Evolutionary conservation across 169 alveolate species (phyloP).

Genomic region (Cryptosporidium felis): DNA sequence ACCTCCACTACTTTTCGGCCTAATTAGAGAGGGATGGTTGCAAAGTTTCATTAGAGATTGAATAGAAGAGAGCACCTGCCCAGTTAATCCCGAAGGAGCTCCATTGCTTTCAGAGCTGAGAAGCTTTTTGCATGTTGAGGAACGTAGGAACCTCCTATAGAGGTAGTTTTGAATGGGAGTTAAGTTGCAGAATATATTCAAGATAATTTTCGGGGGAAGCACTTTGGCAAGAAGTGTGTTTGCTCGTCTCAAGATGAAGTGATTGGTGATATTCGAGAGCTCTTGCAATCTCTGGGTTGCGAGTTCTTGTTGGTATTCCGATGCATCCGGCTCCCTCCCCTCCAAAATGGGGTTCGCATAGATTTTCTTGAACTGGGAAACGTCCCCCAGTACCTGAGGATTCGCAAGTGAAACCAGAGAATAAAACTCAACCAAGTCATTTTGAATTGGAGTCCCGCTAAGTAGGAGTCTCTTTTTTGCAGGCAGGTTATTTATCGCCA

Average conservation of each 20-base stretch:
- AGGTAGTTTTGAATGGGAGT: conserved; percentile 84
- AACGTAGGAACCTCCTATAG: conserved; percentile 78
- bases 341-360: conserved; percentile 86
- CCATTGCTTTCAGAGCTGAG: conserved; percentile 71
- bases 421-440: conserved; percentile 88
- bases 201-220: conserved; percentile 86
- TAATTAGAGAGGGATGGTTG: conserved; percentile 84
- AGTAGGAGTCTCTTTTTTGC: conserved; percentile 89
- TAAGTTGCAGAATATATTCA: conserved; percentile 86
- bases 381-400: conserved; percentile 88
- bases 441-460: conserved; percentile 90
- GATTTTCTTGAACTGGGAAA: conserved; percentile 77
- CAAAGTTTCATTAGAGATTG: conserved; percentile 86
- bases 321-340: conserved; percentile 91
- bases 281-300: conserved; percentile 87
- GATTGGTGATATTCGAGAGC: conserved; percentile 87
- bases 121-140: conserved; percentile 79
- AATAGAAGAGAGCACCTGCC: conserved; percentile 80
- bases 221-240: conserved; percentile 87
- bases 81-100: conserved; percentile 71
- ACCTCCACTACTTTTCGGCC: conserved; percentile 43
- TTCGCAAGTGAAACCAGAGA: conserved; percentile 87
- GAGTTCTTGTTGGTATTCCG: conserved; percentile 84
- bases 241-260: conserved; percentile 88
- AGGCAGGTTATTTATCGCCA: conserved; percentile 84